These are phyloP conservation scores for Capsicum chinense DNA, from an alignment of 257 asterid genomes.

Conservation along the genomic window DNA sequence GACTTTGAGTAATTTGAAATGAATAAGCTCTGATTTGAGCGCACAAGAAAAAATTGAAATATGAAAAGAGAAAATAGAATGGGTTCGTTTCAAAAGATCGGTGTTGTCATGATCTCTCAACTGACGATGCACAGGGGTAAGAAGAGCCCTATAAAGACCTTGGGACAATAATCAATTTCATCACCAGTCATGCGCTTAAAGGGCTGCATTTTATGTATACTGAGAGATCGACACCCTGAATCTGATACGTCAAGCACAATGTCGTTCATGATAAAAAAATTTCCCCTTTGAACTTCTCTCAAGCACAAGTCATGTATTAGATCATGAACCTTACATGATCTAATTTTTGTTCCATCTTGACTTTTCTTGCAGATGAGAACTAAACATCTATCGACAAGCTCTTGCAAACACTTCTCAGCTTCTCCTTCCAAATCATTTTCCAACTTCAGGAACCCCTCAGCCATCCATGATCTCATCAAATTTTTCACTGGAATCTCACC, in stretches of 20 bases:
- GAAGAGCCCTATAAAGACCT: neutral
- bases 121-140: neutral
- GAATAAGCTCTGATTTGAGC: neutral
- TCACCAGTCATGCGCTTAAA: too few species aligned
- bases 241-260: neutral
- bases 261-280: neutral
- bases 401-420: slow-evolving; percentile 27
- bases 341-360: slow-evolving; percentile 14
- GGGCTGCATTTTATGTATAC: too few species aligned
- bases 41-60: fast-evolving
- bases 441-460: slow-evolving; percentile 32
- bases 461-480: slow-evolving; percentile 1
- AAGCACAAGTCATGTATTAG: slow-evolving; percentile 24
- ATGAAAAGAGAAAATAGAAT: neutral
- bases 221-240: too few species aligned
- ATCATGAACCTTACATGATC: slow-evolving; percentile 32
- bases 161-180: too few species aligned
- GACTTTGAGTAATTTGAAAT: slow-evolving; percentile 28
- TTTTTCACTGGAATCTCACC: neutral
- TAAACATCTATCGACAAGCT: slow-evolving; percentile 30
- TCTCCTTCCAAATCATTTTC: neutral
- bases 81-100: neutral
- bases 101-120: neutral
- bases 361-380: slow-evolving; percentile 15
- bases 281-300: slow-evolving; percentile 13